Evolutionary conservation across 345 rosid genomes (phyloP), one percentile per base, ranked within the genome.

Genomic region (Lepidium africanum): DNA sequence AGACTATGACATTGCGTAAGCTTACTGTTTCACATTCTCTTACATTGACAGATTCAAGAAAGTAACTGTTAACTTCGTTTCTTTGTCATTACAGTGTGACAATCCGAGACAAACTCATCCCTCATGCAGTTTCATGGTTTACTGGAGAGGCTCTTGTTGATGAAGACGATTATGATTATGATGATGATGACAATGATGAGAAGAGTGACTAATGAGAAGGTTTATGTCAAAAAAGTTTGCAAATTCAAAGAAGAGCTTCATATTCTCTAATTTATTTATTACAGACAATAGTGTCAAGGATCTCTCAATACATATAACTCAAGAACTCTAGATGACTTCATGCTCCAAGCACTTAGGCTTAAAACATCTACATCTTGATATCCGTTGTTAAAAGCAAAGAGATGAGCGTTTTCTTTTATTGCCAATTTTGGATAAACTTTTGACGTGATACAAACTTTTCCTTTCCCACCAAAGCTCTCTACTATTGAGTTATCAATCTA

Each of bases 41-140:
- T 30, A 51, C 27, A 16, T 42, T 63, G 23, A 14, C 5, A 49
- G 15, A 48, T 49, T 54, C 36, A 62, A 30, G 54, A 9, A 47
- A 7, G 7, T 53, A 17, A 6, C n/a, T 10, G 3, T 19, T 30
- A 38, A 32, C 56, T 23, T 43, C 9, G 8, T 41, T 16, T 42
- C 25, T 40, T 51, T 19, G 5, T 10, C n/a, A 53, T 51, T 65
- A 50, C 76, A 94, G 99, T 75, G 87, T 89, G 45, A 87, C 95
- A 41, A 85, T 94, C 57, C 84, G 86, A 58, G 95, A 89, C 70
- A 86, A 89, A 77, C 84, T 94, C 48, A 89, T 91, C 27, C 96
- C 97, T 16, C 96, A 79, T 68, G 96, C 99, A n/a, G 96, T 94
- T 40, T 91, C 90, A 51, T 94, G 96, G 97, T 94, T 72, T 75